Evolutionary conservation across 2,329 filamentous ascomycete species (phyloP).

Genomic region (Blastomyces percursus): DNA sequence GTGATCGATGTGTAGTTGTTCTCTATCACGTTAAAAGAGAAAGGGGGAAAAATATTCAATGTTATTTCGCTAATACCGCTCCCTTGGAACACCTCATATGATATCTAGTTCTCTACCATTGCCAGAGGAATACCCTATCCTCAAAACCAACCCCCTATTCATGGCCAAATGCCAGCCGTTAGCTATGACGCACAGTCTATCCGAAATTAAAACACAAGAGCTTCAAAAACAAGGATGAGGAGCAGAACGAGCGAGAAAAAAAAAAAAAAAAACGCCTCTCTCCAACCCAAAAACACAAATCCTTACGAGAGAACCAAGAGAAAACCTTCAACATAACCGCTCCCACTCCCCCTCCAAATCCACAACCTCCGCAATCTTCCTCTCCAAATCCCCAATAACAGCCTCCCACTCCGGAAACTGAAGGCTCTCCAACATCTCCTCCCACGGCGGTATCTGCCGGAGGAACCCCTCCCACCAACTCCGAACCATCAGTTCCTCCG

Average conservation of each 20-base stretch:
- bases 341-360: conserved; percentile 17
- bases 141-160: not conserved
- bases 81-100: not conserved
- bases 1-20: not conserved
- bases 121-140: not conserved
- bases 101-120: not conserved
- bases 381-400: conserved; percentile 19
- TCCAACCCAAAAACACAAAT: not conserved
- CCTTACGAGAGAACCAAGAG: not conserved
- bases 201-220: not conserved
- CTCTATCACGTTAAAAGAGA: not conserved
- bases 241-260: not conserved
- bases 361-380: conserved; percentile 19
- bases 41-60: not conserved
- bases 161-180: not conserved
- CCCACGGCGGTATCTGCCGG: conserved; percentile 21
- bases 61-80: not conserved
- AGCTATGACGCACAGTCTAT: not conserved
- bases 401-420: conserved; percentile 20
- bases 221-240: not conserved
- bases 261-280: not conserved
- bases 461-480: conserved; percentile 21
- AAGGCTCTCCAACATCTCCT: conserved; percentile 15
- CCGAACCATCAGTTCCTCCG: conserved; percentile 15
- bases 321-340: not conserved